These are phyloP conservation scores for Solanum lignicaule DNA, from an alignment of 257 asterid species.

Conservation along the genomic window DNA sequence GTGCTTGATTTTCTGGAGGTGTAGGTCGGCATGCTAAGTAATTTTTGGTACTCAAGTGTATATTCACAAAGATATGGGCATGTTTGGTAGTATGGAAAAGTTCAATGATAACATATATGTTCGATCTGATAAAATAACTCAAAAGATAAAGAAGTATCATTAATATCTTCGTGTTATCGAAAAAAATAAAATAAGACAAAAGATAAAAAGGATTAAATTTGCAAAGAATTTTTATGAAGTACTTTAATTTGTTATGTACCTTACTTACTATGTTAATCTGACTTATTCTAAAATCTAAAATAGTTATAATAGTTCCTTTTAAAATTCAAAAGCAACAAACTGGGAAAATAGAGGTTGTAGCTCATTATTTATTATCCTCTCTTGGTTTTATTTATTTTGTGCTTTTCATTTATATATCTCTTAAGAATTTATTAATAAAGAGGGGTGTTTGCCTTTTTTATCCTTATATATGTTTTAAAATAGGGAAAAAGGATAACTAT, in stretches of 20 bases:
- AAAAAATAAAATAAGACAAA: too few relatives aligned
- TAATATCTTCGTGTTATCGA: neutral
- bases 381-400: neutral
- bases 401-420: too few relatives aligned
- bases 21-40: neutral
- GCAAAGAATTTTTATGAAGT: neutral
- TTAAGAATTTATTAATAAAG: too few relatives aligned
- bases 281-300: neutral
- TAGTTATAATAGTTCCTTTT: neutral
- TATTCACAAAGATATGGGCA: neutral
- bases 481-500: too few relatives aligned
- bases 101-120: neutral
- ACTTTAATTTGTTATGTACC: neutral
- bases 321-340: neutral
- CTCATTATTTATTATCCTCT: neutral
- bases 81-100: neutral
- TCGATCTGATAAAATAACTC: neutral
- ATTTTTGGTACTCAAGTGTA: neutral
- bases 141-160: neutral
- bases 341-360: neutral
- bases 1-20: neutral
- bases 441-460: neutral
- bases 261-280: neutral
- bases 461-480: neutral
- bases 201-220: too few relatives aligned